Evolutionary conservation across 2,329 filamentous ascomycete genomes (phyloP).

Genomic region (Nannizzia gypsea): DNA sequence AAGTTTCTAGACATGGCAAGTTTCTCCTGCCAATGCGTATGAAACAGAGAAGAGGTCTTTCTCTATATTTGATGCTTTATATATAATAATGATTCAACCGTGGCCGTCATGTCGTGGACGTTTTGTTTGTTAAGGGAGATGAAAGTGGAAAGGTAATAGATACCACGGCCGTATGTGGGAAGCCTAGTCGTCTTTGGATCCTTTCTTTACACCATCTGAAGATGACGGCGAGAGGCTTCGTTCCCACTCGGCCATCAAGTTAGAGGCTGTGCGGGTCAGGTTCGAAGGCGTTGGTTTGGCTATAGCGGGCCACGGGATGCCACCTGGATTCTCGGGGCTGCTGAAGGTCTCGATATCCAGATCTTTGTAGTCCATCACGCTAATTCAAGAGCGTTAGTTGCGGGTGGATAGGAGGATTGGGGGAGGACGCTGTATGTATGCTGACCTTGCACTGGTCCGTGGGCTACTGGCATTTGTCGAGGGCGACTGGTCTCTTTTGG

Average conservation of each 20-base stretch:
- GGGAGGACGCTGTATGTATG: conserved; percentile 15
- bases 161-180: background rate
- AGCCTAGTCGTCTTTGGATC: background rate
- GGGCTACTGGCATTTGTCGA: conserved; percentile 38
- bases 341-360: conserved; percentile 18
- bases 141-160: background rate
- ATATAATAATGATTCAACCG: background rate
- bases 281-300: conserved; percentile 62
- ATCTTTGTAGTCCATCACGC: conserved; percentile 29
- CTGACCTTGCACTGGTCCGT: conserved; percentile 43
- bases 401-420: conserved; percentile 5
- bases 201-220: background rate
- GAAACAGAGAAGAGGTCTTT: background rate
- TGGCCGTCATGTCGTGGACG: background rate
- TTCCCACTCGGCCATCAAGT: conserved; percentile 86
- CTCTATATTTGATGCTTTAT: background rate
- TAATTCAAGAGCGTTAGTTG: conserved; percentile 16
- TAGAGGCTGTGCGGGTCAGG: conserved; percentile 69
- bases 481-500: conserved; percentile 37
- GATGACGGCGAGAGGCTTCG: conserved; percentile 50
- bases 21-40: background rate
- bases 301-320: conserved; percentile 55
- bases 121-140: background rate
- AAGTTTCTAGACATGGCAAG: background rate
- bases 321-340: conserved; percentile 27